Conservation (phyloP, 345 rosid genomes). For the Citrus trifoliata region DNA sequence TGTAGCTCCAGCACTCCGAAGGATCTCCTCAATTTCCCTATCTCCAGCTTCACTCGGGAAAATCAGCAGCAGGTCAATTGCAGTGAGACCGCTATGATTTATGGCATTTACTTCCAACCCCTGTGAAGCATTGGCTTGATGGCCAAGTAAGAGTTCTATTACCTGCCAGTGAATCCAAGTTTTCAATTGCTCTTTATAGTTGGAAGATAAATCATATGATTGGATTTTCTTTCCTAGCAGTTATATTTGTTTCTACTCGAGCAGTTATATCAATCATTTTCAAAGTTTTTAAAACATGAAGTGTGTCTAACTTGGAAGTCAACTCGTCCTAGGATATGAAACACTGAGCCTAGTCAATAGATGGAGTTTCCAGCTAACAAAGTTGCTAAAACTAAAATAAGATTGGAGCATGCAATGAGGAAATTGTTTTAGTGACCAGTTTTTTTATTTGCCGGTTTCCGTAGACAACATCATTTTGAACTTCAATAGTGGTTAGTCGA, state of each 20-base stretch:
- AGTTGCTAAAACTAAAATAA: neutral
- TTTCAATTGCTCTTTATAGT: neutral
- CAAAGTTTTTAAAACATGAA: neutral
- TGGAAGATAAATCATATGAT: neutral
- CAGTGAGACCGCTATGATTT: slow-evolving; percentile 44
- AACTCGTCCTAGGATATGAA: neutral
- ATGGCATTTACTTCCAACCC: slow-evolving; percentile 38
- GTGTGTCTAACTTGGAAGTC: neutral
- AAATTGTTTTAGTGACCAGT: neutral
- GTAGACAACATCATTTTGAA: neutral
- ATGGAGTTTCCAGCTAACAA: neutral
- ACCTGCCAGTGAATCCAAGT: slow-evolving; percentile 29
- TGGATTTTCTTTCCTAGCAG: neutral
- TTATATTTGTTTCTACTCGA: neutral
- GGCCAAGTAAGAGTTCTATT: slow-evolving; percentile 38
- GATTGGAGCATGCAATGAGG: neutral
- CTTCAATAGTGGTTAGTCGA: neutral
- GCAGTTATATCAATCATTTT: neutral
- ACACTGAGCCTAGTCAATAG: neutral
- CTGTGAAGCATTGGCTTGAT: slow-evolving; percentile 13
- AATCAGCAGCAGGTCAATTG: slow-evolving; percentile 41
- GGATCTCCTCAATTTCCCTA: slow-evolving; percentile 44
- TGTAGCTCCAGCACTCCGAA: slow-evolving; percentile 35
- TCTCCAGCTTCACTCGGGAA: slow-evolving; percentile 61
- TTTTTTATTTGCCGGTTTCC: neutral